Conservation (phyloP, 2,329 filamentous ascomycete species). For the Penicillium sp. region DNA sequence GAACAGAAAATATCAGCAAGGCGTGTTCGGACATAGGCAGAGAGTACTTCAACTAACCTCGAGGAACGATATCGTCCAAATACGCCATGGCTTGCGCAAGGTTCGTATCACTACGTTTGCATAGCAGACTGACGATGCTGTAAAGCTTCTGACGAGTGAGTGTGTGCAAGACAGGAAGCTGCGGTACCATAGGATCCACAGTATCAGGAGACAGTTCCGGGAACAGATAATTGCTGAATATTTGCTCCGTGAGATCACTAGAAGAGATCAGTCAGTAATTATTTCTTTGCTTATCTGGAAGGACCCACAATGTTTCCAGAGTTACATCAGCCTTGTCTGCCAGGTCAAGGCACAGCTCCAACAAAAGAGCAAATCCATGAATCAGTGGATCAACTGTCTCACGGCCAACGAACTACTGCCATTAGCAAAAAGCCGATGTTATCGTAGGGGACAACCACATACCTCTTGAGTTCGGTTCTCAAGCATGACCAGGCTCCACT, state of each 20-base stretch:
- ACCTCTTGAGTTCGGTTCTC: constrained; percentile 43
- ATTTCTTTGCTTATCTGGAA: not conserved
- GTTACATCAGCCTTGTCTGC: constrained; percentile 31
- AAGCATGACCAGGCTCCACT: constrained; percentile 43
- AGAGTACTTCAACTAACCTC: constrained; percentile 39
- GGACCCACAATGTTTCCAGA: constrained; percentile 33
- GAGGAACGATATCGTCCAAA: constrained; percentile 49
- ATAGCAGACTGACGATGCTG: constrained; percentile 55
- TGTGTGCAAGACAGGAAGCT: constrained; percentile 49
- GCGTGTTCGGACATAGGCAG: constrained; percentile 4
- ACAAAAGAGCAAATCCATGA: constrained; percentile 40
- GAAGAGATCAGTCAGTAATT: constrained; percentile 1
- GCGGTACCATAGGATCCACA: constrained; percentile 29
- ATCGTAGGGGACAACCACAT: constrained; percentile 2
- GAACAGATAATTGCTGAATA: constrained; percentile 64
- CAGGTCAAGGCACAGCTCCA: constrained; percentile 41
- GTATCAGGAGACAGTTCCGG: constrained; percentile 46
- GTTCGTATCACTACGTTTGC: constrained; percentile 46
- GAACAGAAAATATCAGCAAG: not conserved
- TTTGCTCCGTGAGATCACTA: constrained; percentile 44
- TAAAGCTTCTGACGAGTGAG: constrained; percentile 57
- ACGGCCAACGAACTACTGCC: constrained; percentile 42
- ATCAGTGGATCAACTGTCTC: constrained; percentile 43
- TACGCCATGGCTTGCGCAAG: constrained; percentile 51
- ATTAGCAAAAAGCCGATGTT: constrained; percentile 19